Evolutionary conservation across 2,329 filamentous ascomycete genomes (phyloP), one percentile per base, ranked within the genome.

Genomic region (Colletotrichum chlorophyti): DNA sequence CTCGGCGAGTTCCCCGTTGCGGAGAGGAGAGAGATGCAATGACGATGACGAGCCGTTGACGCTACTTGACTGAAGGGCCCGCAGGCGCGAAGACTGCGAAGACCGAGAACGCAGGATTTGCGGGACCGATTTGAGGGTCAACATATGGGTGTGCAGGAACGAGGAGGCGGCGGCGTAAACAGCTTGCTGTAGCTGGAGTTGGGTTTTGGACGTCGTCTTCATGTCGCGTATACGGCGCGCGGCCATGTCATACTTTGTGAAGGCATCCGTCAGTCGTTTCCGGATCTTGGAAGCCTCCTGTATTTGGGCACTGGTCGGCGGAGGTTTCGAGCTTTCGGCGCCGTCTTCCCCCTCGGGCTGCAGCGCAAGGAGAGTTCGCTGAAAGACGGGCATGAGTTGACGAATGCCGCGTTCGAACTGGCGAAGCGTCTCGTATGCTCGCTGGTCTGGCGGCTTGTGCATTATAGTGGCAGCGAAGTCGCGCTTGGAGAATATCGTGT

Each of bases 331-430:
- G 2, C 72, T 11, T 38, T 63, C 54, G 5, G 50, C 15, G 1
- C 53, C 64, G 17, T 78, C 74, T 41, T 76, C 73, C 6, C 71
- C 71, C 72, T 74, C 76, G 2, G 82, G 74, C 53, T 97, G 93
- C 4, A 97, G 75, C 2, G 87, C 83, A 6, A 86, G 68, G 3
- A 97, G 79, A 0, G 92, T 79, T 60, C 88, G 89, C 68, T 97
- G 93, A 64, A 97, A 97, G 6, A 87, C 87, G 0, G 93, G 93
- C 57, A 97, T 79, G 37, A 97, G 81, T 51, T 91, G 79, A 29
- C 88, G 84, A 64, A 97, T 97, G 34, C 93, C 93, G 57, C 90
- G 83, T 74, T 97, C 91, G 64, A 97, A 97, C 68, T 97, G 91
- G 1, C 88, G 79, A 2, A 97, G 79, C 11, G 93, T 96, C 66